Conservation (phyloP, 2,329 filamentous ascomycete genomes). For the Ceratocystis cacaofunesta region DNA sequence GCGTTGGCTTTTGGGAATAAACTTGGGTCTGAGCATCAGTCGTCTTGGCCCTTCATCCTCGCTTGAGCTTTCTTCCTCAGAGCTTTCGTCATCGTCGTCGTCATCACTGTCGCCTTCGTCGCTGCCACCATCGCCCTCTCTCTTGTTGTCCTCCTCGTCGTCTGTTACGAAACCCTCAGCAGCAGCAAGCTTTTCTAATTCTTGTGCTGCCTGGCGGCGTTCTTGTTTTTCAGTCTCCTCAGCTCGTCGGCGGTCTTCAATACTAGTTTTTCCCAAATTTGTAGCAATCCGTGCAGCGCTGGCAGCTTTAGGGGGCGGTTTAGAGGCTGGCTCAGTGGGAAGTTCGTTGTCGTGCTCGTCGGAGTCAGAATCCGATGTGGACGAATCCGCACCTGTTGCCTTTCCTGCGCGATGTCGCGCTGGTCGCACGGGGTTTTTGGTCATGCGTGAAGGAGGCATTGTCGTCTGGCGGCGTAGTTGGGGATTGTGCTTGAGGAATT, state of each 20-base stretch:
- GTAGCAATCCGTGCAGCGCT: constrained; percentile 43
- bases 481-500: background rate
- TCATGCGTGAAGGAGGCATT: constrained; percentile 75
- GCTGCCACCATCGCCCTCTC: constrained; percentile 24
- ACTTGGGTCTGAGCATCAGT: constrained; percentile 48
- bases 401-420: constrained; percentile 80
- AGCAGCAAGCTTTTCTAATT: constrained; percentile 33
- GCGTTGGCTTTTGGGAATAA: constrained; percentile 45
- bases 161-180: constrained; percentile 52
- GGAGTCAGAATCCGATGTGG: constrained; percentile 35
- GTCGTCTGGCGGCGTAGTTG: background rate
- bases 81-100: constrained; percentile 25
- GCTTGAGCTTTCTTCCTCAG: constrained; percentile 32
- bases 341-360: constrained; percentile 26
- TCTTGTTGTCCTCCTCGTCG: constrained; percentile 26
- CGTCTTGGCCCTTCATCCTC: constrained; percentile 43
- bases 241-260: constrained; percentile 33
- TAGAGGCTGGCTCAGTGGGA: constrained; percentile 20
- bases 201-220: constrained; percentile 22
- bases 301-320: constrained; percentile 42
- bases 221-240: constrained; percentile 34
- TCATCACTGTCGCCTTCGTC: constrained; percentile 30
- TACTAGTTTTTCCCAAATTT: constrained; percentile 37
- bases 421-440: constrained; percentile 70
- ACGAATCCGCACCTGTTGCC: constrained; percentile 41